Base-by-base conservation (phyloP, 306 rosid species). In the Rubus parviflorus region DNA sequence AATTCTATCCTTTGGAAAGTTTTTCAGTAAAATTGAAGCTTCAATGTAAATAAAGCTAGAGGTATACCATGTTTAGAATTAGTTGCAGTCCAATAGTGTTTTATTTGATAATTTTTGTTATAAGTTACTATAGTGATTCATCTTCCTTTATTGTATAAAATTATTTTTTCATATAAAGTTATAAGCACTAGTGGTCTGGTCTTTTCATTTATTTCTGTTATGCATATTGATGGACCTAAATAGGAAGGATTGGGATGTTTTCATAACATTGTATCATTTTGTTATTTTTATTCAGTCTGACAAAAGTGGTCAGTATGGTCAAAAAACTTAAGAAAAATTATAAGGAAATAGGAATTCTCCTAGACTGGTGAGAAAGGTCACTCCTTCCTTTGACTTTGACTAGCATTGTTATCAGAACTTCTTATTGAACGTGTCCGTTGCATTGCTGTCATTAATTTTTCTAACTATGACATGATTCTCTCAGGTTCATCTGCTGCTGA, bases 401-500 rank as follows among this genome's bases (percentile, higher is more conserved):
- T 14, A 48, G 15, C 53, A 48, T 30, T 30, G 35, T 30, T 30
- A 58, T 10, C 16, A 57, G 64, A 58, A 58, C 16, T 57, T 5
- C 16, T 57, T 5, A 1, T 57, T 57, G 16, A 22, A 30, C 2
- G 64, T 23, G 3, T 58, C 2, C 2, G 65, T 58, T 22, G 8
- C 20, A 62, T 62, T 15, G 11, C 43, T 62, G 40, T 19, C 47
- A 41, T 40, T 73, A 17, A 19, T 16, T 40, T 8, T 68, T 68
- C 70, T 77, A 41, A 49, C 62, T 6, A 19, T 41, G 30, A 6
- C 22, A 30, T 38, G n/a, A 47, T 71, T 74, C 62, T 68, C 80
- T 74, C 80, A 90, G 96, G 87, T 84, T 88, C 91, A 25, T 85
- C 89, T 53, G 87, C 81, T 71, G 80, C 88, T 69, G 93, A 88